Base-by-base conservation (phyloP, 768 basidiomycete species). In the Pulveroboletus sp. region DNA sequence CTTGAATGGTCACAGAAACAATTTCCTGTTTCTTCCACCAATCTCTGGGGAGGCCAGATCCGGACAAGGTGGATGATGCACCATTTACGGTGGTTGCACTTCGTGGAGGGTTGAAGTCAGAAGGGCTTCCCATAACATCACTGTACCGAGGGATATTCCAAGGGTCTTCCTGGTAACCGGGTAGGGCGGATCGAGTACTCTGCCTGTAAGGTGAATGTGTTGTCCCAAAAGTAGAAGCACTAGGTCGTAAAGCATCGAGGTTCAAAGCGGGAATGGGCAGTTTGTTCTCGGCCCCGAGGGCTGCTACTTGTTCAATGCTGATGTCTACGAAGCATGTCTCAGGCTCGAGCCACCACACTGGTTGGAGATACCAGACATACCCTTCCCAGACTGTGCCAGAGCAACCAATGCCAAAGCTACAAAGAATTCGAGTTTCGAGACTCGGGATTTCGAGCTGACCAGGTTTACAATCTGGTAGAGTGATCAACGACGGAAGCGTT, bases 351-450 rank as follows among this genome's bases (percentile, higher is more conserved):
- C 14, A 14, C 45, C 24, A 41, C 38, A 14, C 26, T 34, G 32
- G 35, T 17, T 45, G 13, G 49, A 57, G 26, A 51, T 9, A 24
- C 26, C 31, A 13, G 6, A 58, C 69, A 22, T 48, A 87, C 89
- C 89, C 78, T 85, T 83, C 4, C 82, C 85, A 6, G 81, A 72
- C 68, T 97, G 93, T 6, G 89, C 90, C 5, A 95, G 73, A 2
- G 90, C 89, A 38, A 89, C 90, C 13, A 97, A 75, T 11, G 89
- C 91, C 22, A 97, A 69, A 10, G 92, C 89, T 11, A 94, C 89
- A 64, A 89, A 94, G 73, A 95, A 94, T 63, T 97, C 93, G 49
- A 86, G 81, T 57, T 83, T 89, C 8, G 90, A 89, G 31, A 97
- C 86, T 43, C 85, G 77, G 37, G 88, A 77, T 50, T 79, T 78